phyloP scores from a whole-genome alignment of 1,139 yeast genomes.

The Zygosaccharomyces sapae region DNA sequence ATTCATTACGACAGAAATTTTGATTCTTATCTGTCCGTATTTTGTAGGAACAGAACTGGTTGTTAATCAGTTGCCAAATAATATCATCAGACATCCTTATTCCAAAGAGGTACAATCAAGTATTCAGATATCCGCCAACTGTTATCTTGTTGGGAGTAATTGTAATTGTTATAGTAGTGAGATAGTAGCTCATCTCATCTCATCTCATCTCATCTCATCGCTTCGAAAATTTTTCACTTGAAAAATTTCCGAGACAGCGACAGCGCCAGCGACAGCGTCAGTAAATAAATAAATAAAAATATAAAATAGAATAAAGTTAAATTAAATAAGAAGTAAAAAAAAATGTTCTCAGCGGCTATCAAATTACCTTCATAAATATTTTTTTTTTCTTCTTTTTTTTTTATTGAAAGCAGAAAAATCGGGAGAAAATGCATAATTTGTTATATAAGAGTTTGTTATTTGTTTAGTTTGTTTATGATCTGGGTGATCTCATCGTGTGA shows the following conservation, averaged over 20 bases:
- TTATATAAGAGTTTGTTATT: background rate
- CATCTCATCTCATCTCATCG: slow-evolving; percentile 22
- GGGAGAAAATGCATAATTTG: background rate
- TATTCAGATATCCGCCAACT: background rate
- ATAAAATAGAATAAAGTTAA: background rate
- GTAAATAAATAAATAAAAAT: background rate
- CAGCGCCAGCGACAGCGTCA: background rate
- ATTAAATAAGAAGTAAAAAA: background rate
- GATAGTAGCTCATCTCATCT: slow-evolving; percentile 23
- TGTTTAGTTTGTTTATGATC: slow-evolving; percentile 8
- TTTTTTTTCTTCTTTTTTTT: too few relatives aligned
- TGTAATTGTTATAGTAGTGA: background rate
- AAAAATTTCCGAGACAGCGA: background rate
- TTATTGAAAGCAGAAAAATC: background rate
- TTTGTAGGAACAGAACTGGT: slow-evolving; percentile 85
- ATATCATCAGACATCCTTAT: slow-evolving; percentile 47
- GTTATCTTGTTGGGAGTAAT: background rate
- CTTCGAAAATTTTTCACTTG: slow-evolving; percentile 24
- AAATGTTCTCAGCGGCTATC: background rate
- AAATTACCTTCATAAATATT: too few relatives aligned
- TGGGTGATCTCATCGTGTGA: slow-evolving; percentile 63
- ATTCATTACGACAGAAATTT: slow-evolving; percentile 81
- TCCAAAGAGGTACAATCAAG: background rate
- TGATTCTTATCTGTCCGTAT: slow-evolving; percentile 75
- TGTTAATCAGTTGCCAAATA: slow-evolving; percentile 88